Evolutionary conservation across 192 early-diverging fungal genomes (phyloP).

Genomic region (Dissophora globulifera): DNA sequence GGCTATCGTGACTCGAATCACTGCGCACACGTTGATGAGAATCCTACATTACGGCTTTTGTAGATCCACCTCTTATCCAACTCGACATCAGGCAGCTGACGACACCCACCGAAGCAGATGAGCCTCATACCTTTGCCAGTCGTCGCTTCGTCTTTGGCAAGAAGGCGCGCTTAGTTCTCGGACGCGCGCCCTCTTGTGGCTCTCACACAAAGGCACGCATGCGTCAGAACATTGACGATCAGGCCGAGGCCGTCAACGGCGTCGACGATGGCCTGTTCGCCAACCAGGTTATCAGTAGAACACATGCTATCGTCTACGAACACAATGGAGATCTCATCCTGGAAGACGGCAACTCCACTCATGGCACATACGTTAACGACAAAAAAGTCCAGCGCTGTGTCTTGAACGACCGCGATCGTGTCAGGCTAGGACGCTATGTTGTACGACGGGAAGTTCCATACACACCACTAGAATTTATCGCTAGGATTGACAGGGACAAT

Average conservation of each 20-base stretch:
- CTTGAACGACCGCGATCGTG: slow-evolving; percentile 13
- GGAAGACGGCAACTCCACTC: slow-evolving; percentile 25
- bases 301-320: slow-evolving; percentile 23
- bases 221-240: background rate
- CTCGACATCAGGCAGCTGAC: background rate
- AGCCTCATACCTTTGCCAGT: background rate
- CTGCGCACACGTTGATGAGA: no score
- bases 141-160: slow-evolving; percentile 16
- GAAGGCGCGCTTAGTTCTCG: slow-evolving; percentile 7
- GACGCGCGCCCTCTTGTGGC: slow-evolving; percentile 21
- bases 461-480: slow-evolving; percentile 15
- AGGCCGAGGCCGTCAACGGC: slow-evolving; percentile 12
- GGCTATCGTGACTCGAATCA: no score
- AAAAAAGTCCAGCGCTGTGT: background rate
- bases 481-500: slow-evolving; percentile 9
- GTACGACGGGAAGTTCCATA: slow-evolving; percentile 22
- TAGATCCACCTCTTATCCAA: background rate
- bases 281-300: slow-evolving; percentile 40
- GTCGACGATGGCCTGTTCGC: slow-evolving; percentile 24
- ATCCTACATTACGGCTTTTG: no score
- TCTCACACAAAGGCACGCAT: slow-evolving; percentile 4
- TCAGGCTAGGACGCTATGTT: slow-evolving; percentile 23
- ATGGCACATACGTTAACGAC: slow-evolving; percentile 37
- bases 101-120: background rate
- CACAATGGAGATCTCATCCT: slow-evolving; percentile 20